Conservation (phyloP, 371 early-diverging fungal genomes). For the Lichtheimia corymbifera region DNA sequence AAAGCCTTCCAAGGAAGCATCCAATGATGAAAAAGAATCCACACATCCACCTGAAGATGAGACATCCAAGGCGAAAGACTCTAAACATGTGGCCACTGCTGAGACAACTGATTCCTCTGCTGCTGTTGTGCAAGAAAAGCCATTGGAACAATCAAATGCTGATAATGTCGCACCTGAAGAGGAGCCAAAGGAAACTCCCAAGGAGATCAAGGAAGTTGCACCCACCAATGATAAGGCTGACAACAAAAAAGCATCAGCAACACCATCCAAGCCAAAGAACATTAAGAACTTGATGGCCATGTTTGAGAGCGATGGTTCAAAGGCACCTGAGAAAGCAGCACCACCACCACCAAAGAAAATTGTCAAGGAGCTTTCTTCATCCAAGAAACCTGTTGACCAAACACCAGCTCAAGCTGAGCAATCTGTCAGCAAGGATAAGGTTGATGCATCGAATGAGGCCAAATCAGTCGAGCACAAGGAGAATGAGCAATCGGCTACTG, state of each 20-base stretch:
- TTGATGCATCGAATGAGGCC: not conserved
- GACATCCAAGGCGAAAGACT: not conserved
- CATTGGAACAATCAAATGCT: no score
- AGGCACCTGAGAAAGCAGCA: not conserved
- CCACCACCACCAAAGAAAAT: not conserved
- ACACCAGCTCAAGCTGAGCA: not conserved
- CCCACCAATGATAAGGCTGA: no score
- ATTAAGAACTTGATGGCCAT: not conserved
- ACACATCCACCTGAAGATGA: not conserved
- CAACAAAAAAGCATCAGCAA: no score
- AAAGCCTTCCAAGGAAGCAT: not conserved
- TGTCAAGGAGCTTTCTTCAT: not conserved
- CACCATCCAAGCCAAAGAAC: not conserved
- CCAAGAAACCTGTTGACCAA: not conserved
- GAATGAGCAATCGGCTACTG: no score
- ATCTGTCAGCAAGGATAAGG: not conserved
- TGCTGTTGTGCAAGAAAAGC: no score
- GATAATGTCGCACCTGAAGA: not conserved
- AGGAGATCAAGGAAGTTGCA: not conserved
- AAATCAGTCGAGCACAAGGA: no score
- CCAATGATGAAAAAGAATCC: no score
- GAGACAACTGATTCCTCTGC: no score
- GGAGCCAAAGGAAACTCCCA: not conserved
- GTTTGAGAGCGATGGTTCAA: conserved; percentile 2
- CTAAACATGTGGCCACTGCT: no score